Conservation (phyloP, 805 yeast species). For the Yarrowia divulgata region DNA sequence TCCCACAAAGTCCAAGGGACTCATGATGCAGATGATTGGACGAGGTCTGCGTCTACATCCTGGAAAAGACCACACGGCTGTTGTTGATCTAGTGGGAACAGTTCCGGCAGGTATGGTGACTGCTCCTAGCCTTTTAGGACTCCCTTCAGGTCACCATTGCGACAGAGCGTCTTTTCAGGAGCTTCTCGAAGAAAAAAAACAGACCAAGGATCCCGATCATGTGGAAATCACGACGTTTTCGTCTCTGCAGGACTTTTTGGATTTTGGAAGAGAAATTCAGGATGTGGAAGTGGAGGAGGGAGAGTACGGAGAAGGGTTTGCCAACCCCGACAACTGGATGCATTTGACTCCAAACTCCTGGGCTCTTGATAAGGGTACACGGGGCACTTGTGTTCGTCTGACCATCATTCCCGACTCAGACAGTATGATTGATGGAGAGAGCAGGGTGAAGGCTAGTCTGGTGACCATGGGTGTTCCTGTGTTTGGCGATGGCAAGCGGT, state of each 20-base stretch:
- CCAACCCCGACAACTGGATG: slow-evolving; percentile 35
- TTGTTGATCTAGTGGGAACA: slow-evolving; percentile 79
- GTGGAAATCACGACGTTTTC: slow-evolving; percentile 16
- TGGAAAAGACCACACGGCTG: slow-evolving; percentile 70
- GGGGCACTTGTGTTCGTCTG: not conserved
- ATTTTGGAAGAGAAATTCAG: slow-evolving; percentile 23
- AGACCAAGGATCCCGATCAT: not conserved
- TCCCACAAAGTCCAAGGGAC: slow-evolving; percentile 77
- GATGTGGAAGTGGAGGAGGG: slow-evolving; percentile 10
- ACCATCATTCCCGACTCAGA: slow-evolving; percentile 10
- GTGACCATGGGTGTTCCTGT: slow-evolving; percentile 13
- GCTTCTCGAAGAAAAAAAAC: slow-evolving; percentile 20
- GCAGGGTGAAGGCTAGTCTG: not conserved
- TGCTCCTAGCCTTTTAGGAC: slow-evolving; percentile 60
- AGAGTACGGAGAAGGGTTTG: slow-evolving; percentile 31
- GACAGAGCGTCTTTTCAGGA: not conserved
- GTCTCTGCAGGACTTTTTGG: slow-evolving; percentile 27
- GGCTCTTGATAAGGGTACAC: not conserved
- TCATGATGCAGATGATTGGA: slow-evolving; percentile 88
- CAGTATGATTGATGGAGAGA: not conserved
- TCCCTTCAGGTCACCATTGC: slow-evolving; percentile 16
- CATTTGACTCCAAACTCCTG: slow-evolving; percentile 26
- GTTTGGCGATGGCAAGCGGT: not conserved
- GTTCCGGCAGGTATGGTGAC: slow-evolving; percentile 58
- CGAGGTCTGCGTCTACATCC: slow-evolving; percentile 76